Evolutionary conservation across 1,284 basidiomycete genomes (phyloP).

Genomic region (Vanrija pseudolonga): DNA sequence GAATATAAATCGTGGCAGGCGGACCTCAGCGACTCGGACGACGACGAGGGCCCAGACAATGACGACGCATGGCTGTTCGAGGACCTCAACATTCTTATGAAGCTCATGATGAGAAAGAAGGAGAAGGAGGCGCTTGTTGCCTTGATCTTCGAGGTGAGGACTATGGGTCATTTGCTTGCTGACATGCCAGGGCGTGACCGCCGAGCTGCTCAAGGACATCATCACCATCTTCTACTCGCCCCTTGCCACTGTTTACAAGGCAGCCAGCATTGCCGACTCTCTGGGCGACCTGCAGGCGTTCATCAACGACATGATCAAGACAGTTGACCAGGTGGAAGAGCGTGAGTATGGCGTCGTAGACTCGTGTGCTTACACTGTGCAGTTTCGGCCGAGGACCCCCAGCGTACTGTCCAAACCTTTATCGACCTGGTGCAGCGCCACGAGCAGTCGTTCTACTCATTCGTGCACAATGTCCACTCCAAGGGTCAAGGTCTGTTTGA

Average conservation of each 20-base stretch:
- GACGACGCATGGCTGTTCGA: constrained; percentile 95
- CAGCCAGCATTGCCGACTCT: constrained; percentile 94
- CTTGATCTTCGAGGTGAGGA: constrained; percentile 83
- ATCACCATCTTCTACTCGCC: constrained; percentile 99
- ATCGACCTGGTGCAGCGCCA: constrained; percentile 91
- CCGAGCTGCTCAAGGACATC: constrained; percentile 94
- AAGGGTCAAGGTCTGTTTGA: constrained; percentile 95
- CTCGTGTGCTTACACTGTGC: constrained; percentile 5
- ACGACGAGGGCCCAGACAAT: constrained; percentile 84
- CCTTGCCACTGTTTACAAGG: constrained; percentile 96
- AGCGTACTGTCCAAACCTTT: constrained; percentile 84
- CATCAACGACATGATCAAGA: constrained; percentile 90
- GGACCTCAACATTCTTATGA: constrained; percentile 73
- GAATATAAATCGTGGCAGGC: constrained; percentile 65
- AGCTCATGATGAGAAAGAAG: constrained; percentile 70
- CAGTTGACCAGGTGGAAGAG: constrained; percentile 88
- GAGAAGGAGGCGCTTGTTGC: constrained; percentile 92
- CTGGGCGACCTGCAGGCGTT: constrained; percentile 89
- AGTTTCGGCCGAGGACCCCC: constrained; percentile 82
- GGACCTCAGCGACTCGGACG: constrained; percentile 72
- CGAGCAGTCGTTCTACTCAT: constrained; percentile 91
- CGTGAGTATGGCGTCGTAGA: constrained; percentile 55
- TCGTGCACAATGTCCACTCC: constrained; percentile 97
- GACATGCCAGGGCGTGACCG: constrained; percentile 71
- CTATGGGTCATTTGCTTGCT: no score